Evolutionary conservation across 2,329 filamentous ascomycete genomes (phyloP).

Genomic region (Aspergillus intermedius): DNA sequence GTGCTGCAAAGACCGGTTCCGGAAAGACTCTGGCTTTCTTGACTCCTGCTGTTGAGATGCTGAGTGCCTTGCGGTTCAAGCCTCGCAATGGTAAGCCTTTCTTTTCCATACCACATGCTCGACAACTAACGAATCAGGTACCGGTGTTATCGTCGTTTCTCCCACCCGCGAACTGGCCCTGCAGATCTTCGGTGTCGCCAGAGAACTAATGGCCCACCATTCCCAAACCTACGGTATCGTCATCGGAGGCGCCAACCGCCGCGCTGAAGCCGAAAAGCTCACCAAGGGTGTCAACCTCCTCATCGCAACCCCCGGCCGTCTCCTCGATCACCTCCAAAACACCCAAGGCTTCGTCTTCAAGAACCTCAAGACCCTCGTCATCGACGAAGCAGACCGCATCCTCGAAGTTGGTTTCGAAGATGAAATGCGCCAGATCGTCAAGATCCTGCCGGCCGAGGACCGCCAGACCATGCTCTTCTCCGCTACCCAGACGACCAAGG

Average conservation of each 20-base stretch:
- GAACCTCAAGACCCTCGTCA: slow-evolving; percentile 85
- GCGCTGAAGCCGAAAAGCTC: slow-evolving; percentile 90
- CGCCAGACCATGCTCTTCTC: slow-evolving; percentile 98
- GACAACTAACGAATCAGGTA: slow-evolving; percentile 40
- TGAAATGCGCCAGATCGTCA: slow-evolving; percentile 94
- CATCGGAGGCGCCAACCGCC: slow-evolving; percentile 86
- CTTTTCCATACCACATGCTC: too few relatives aligned
- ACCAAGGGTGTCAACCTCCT: slow-evolving; percentile 89
- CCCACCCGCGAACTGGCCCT: slow-evolving; percentile 90
- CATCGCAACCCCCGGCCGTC: slow-evolving; percentile 84
- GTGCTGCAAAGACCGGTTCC: slow-evolving; percentile 90
- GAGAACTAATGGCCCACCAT: slow-evolving; percentile 87
- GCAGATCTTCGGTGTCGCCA: slow-evolving; percentile 91
- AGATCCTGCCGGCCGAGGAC: slow-evolving; percentile 80
- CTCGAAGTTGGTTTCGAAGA: slow-evolving; percentile 97
- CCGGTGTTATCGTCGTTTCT: slow-evolving; percentile 85
- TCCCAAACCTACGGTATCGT: slow-evolving; percentile 94
- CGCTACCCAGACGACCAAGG: slow-evolving; percentile 96
- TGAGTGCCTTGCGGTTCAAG: slow-evolving; percentile 85
- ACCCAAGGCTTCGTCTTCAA: slow-evolving; percentile 86
- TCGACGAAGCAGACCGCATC: slow-evolving; percentile 95
- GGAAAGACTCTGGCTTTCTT: slow-evolving; percentile 95
- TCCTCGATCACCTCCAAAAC: slow-evolving; percentile 91
- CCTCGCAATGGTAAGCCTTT: slow-evolving; percentile 63
- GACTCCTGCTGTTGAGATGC: slow-evolving; percentile 89